Base-by-base conservation (phyloP, 2,329 filamentous ascomycete genomes). In the Daldinia sp. region DNA sequence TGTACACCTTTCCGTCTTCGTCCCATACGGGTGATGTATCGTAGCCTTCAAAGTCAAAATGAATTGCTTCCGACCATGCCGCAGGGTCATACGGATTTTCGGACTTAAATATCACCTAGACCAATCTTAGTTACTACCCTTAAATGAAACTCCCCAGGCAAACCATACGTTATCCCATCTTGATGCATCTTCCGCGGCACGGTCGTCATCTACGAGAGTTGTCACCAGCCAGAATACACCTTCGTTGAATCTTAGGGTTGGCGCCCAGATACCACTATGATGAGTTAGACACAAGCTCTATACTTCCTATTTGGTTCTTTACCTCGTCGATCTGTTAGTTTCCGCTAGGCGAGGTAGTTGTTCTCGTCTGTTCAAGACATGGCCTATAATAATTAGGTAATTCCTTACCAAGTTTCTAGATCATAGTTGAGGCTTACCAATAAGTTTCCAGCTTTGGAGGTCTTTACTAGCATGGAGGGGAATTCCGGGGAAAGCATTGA, bases 11-110 rank as follows among this genome's bases (percentile, higher is more conserved):
- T 1, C 84, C 85, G 47, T 87, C 81, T 0, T 80, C 79, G 50
- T 87, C 82, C 82, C 84, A 87, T 67, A 85, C 84, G 6, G 81
- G 79, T 30, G 79, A 81, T 0, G 84, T 82, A 54, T 88, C 86
- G 53, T 84, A 84, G 1, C 82, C 82, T 7, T 77, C 74, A 41
- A 83, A 82, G 10, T 81, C 75, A 66, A 84, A 85, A 52, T 81
- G 78, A 0, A 81, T 69, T 0, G 83, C 79, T 53, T 82, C 75
- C 0, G 78, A 78, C 83, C 84, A 86, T 0, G 81, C 73, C 10
- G 63, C 39, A 4, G 75, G 70, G 35, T 80, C 71, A 66, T 76
- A 84, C 0, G 79, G 78, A 52, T 84, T 70, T 1, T 74, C 72
- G 0, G 78, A 77, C 35, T 77, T 77, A 72, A 83, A 82, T 49